phyloP scores from a whole-genome alignment of 768 basidiomycete species.

The Suillus weaverae region DNA sequence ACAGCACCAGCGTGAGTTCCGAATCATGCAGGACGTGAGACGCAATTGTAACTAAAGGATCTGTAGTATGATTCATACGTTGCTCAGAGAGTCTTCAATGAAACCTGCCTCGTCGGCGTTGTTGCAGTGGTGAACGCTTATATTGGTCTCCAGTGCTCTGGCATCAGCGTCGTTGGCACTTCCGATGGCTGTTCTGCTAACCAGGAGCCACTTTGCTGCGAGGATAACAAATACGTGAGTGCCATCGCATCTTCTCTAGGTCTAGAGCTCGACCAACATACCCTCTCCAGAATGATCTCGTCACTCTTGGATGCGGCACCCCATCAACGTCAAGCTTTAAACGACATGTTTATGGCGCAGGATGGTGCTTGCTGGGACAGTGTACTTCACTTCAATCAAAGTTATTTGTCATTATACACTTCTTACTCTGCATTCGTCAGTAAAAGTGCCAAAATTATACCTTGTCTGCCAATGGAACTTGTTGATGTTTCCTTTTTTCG shows the following conservation, averaged over 20 bases:
- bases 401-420: neutral
- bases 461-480: neutral
- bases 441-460: neutral
- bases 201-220: slow-evolving; percentile 7
- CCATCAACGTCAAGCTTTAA: neutral
- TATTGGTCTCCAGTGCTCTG: neutral
- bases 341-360: neutral
- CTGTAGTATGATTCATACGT: neutral
- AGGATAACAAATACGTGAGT: slow-evolving; percentile 1
- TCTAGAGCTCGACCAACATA: neutral
- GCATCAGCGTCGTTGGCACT: neutral
- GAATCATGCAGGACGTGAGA: neutral
- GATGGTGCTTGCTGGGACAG: neutral
- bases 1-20: neutral
- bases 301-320: neutral
- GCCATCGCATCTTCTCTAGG: no score
- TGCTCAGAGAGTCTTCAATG: neutral
- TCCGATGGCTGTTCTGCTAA: neutral
- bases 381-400: neutral
- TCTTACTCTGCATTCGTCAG: neutral
- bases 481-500: neutral
- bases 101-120: neutral
- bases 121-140: neutral
- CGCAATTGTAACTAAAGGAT: neutral
- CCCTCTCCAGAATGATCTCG: neutral